Conservation (phyloP, 2,329 filamentous ascomycete species). For the Penicillium occitanis region DNA sequence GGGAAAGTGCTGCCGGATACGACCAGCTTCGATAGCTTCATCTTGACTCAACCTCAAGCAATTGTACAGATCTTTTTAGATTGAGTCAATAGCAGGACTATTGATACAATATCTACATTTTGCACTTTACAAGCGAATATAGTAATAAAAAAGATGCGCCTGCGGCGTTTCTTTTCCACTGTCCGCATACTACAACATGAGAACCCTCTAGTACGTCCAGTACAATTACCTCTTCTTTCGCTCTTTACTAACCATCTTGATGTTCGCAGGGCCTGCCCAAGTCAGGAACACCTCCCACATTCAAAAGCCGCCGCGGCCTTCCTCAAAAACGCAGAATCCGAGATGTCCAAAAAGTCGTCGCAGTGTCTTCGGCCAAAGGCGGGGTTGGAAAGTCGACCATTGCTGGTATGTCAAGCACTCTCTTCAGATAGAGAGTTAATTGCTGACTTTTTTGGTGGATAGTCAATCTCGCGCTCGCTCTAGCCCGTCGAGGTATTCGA, state of each 20-base stretch:
- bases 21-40: neutral
- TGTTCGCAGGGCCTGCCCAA: conserved; percentile 72
- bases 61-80: neutral
- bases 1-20: conserved; percentile 18
- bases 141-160: conserved; percentile 30
- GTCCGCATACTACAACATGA: conserved; percentile 66
- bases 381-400: conserved; percentile 98
- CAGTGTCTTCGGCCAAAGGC: conserved; percentile 95
- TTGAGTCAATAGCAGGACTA: neutral
- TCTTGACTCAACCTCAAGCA: neutral
- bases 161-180: conserved; percentile 57
- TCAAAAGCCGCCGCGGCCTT: conserved; percentile 75
- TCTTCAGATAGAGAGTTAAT: neutral
- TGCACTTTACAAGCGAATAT: neutral
- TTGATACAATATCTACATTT: neutral
- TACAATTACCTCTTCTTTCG: neutral
- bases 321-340: conserved; percentile 78
- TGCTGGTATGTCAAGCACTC: conserved; percentile 57
- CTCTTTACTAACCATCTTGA: neutral
- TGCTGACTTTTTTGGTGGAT: neutral
- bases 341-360: conserved; percentile 86
- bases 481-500: conserved; percentile 76
- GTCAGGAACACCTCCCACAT: conserved; percentile 65
- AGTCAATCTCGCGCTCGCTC: conserved; percentile 80
- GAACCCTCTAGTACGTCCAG: conserved; percentile 71